Percentiles rank a stretch among this genome's conserved stretches.
Conservation (phyloP, 495 filamentous ascomycete species). For the Aspergillus nidulans region DNA sequence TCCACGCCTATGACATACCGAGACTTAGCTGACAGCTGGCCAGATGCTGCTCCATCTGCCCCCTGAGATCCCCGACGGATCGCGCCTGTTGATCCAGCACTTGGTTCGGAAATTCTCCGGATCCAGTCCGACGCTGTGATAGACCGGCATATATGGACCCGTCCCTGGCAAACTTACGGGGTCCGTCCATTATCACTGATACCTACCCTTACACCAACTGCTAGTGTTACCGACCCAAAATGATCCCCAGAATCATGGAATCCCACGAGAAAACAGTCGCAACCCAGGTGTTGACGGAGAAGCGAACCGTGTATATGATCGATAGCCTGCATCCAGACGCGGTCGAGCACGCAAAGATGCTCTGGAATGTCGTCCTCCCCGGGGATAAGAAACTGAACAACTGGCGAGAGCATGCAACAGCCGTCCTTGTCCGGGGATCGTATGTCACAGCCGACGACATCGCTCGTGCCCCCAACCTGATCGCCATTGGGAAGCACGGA, state of each 20-base stretch:
- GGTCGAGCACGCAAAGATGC: slow-evolving; percentile 18
- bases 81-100: background rate
- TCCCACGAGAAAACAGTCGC: background rate
- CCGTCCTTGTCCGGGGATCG: slow-evolving; percentile 21
- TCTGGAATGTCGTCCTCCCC: slow-evolving; percentile 23
- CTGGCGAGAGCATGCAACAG: slow-evolving; percentile 23
- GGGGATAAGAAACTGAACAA: slow-evolving; percentile 18
- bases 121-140: slow-evolving; percentile 1
- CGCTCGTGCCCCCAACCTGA: slow-evolving; percentile 23
- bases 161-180: no score
- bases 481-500: slow-evolving; percentile 36
- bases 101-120: background rate
- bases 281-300: slow-evolving; percentile 5
- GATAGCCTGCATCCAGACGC: slow-evolving; percentile 22
- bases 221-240: background rate
- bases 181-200: no score
- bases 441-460: slow-evolving; percentile 27
- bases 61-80: background rate
- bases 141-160: background rate
- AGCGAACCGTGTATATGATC: slow-evolving; percentile 27
- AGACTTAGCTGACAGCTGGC: background rate
- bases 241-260: background rate
- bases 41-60: background rate
- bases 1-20: no score
- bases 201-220: no score